A percentile compares a stretch with the other conserved stretches of the same genome.
Evolutionary conservation across 345 rosid genomes (phyloP).

Genomic region (Corymbia maculata): DNA sequence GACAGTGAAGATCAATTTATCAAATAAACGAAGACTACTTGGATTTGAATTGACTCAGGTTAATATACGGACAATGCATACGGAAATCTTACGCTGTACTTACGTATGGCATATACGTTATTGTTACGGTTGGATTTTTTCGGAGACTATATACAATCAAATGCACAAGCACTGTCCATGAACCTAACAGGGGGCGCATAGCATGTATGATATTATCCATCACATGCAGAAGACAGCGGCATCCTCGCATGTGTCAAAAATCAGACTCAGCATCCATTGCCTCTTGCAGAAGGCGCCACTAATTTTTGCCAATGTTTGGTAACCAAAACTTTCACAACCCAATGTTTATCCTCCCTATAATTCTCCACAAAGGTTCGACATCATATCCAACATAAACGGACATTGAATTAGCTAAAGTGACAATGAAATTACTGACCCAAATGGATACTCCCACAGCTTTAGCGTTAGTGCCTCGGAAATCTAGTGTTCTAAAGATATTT

Average conservation of each 20-base stretch:
- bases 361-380: background rate
- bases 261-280: background rate
- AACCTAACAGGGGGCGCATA: background rate
- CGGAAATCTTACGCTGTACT: background rate
- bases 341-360: background rate
- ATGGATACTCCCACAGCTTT: background rate
- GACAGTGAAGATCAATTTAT: background rate
- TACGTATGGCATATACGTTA: background rate
- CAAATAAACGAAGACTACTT: background rate
- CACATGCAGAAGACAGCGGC: background rate
- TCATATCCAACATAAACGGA: background rate
- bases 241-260: background rate
- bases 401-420: background rate
- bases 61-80: background rate
- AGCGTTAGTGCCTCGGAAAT: background rate
- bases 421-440: background rate
- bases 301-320: accelerated
- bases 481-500: background rate
- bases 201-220: background rate
- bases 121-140: background rate
- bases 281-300: background rate
- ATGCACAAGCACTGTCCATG: background rate
- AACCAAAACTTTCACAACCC: background rate
- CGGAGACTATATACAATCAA: background rate
- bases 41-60: background rate